Evolutionary conservation across 495 filamentous ascomycete genomes (phyloP).

Genomic region (Acidomyces sp.): DNA sequence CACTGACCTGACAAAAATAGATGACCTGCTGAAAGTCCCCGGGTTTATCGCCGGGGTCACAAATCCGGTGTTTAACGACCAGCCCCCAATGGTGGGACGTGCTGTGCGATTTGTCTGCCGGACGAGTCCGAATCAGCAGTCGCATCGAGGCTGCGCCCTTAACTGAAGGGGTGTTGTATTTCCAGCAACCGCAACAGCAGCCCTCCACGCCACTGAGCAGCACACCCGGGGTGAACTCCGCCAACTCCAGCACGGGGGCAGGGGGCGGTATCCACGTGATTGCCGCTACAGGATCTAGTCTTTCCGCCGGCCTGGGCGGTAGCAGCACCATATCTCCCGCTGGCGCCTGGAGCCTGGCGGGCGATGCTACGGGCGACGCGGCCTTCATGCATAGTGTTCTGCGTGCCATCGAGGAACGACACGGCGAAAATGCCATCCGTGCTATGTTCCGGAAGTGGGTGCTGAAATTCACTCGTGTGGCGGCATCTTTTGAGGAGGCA

Average conservation of each 20-base stretch:
- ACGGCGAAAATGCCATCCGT: conserved; percentile 80
- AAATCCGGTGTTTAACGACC: conserved; percentile 86
- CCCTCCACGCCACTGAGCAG: neutral
- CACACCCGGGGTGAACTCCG: neutral
- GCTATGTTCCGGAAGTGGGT: conserved; percentile 87
- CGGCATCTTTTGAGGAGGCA: conserved; percentile 86
- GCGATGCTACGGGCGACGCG: conserved; percentile 74
- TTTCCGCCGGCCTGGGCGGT: conserved; percentile 11
- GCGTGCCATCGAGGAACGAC: conserved; percentile 66
- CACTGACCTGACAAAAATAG: conserved; percentile 94
- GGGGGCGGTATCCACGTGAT: conserved; percentile 4
- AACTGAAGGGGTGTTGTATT: conserved; percentile 71
- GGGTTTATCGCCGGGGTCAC: conserved; percentile 98
- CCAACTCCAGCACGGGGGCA: neutral
- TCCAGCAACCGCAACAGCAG: conserved; percentile 50
- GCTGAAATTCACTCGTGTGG: conserved; percentile 75
- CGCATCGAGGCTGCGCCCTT: conserved; percentile 61
- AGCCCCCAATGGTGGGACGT: conserved; percentile 98
- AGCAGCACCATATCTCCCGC: neutral
- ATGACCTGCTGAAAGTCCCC: conserved; percentile 87
- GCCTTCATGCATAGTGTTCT: conserved; percentile 80
- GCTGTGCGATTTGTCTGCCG: conserved; percentile 82
- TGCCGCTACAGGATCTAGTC: conserved; percentile 7
- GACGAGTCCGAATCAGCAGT: conserved; percentile 83
- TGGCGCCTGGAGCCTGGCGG: conserved; percentile 13